These are phyloP conservation scores for Hyaloperonospora arabidopsidis DNA, from an alignment of 352 stramenopile genomes.

Conservation along the genomic window DNA sequence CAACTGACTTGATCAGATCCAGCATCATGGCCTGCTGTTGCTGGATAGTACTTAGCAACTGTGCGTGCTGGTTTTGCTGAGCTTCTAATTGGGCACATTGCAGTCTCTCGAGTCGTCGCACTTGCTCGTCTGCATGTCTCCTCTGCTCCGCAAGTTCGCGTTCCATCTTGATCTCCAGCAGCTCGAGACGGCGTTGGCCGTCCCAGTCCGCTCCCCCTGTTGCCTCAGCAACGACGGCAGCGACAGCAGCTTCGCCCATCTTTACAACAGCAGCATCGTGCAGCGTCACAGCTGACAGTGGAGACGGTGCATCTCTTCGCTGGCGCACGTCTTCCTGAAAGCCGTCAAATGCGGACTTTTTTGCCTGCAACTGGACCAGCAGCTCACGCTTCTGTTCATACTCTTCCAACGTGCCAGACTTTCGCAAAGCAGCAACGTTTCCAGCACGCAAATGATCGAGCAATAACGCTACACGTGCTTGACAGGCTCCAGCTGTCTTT, in stretches of 20 bases:
- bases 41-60: conserved; percentile 28
- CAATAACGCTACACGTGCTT: conserved; percentile 24
- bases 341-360: conserved; percentile 16
- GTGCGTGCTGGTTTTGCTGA: conserved; percentile 28
- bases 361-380: conserved; percentile 18
- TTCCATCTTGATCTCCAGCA: conserved; percentile 31
- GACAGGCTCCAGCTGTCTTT: conserved; percentile 32
- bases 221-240: conserved; percentile 15
- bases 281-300: conserved; percentile 7
- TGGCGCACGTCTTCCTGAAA: conserved; percentile 15
- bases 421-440: conserved; percentile 25
- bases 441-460: conserved; percentile 26
- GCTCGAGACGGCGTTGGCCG: conserved; percentile 22
- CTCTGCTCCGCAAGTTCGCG: conserved; percentile 26
- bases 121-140: conserved; percentile 26
- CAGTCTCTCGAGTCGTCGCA: conserved; percentile 18
- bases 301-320: conserved; percentile 5
- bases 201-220: conserved; percentile 14
- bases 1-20: conserved; percentile 29
- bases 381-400: conserved; percentile 24
- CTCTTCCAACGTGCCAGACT: conserved; percentile 25
- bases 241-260: conserved; percentile 16
- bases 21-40: conserved; percentile 37
- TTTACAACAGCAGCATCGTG: conserved; percentile 26
- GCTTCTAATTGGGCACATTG: conserved; percentile 22